Evolutionary conservation across 805 yeast species (phyloP).

Genomic region (Starmerella potacharoeniae): DNA sequence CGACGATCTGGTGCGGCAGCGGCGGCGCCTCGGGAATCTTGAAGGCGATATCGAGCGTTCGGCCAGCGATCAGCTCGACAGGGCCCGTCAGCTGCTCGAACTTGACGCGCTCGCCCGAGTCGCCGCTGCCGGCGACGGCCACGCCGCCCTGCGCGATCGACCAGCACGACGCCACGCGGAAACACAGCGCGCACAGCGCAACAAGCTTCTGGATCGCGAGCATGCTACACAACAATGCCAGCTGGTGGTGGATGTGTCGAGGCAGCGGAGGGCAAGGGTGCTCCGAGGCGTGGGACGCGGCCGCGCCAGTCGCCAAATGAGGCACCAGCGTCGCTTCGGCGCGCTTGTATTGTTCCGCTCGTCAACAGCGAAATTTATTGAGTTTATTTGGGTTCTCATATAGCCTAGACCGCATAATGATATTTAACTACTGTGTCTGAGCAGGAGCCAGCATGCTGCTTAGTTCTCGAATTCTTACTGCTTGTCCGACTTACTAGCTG

Average conservation of each 20-base stretch:
- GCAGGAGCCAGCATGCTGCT: too few relatives aligned
- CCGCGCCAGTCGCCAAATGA: too few relatives aligned
- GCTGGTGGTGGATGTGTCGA: not conserved
- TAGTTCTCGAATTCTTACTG: too few relatives aligned
- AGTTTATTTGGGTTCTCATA: too few relatives aligned
- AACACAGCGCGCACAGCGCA: not conserved
- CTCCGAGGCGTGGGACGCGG: not conserved
- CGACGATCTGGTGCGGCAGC: constrained; percentile 18
- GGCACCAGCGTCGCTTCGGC: too few relatives aligned
- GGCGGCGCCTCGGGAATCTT: constrained; percentile 17
- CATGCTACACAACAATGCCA: not conserved
- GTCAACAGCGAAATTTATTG: too few relatives aligned
- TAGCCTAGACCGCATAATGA: too few relatives aligned
- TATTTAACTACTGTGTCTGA: too few relatives aligned
- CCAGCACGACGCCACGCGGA: constrained; percentile 21
- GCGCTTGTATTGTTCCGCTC: too few relatives aligned
- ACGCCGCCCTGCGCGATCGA: constrained; percentile 19
- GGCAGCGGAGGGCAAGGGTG: not conserved
- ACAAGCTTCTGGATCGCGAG: not conserved
- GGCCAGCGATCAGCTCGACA: constrained; percentile 14
- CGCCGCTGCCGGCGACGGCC: constrained; percentile 20
- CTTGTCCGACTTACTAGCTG: too few relatives aligned
- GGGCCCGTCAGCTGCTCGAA: constrained; percentile 11
- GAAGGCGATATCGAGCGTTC: constrained; percentile 20
- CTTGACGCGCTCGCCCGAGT: constrained; percentile 15